These are phyloP conservation scores for Emergomyces africanus DNA, from an alignment of 2,329 filamentous ascomycete species.

Conservation along the genomic window DNA sequence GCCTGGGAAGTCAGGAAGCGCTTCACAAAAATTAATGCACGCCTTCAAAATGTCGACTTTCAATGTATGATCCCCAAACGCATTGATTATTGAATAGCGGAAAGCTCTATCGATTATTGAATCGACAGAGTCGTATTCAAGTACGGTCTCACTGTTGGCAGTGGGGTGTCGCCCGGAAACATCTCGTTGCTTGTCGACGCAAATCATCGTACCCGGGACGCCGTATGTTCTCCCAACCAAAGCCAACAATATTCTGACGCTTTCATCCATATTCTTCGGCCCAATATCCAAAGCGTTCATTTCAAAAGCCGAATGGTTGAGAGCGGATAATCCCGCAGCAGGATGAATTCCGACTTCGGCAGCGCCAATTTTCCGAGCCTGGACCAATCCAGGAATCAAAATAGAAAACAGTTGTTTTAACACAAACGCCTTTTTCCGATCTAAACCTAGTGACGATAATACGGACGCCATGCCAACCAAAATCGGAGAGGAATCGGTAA, in stretches of 20 bases:
- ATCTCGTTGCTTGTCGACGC: constrained; percentile 5
- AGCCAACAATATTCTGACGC: constrained; percentile 26
- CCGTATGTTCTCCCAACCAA: constrained; percentile 29
- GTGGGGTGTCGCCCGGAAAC: constrained; percentile 7
- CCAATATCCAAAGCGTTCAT: constrained; percentile 31
- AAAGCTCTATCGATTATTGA: constrained; percentile 34
- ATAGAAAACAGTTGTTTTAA: constrained; percentile 74
- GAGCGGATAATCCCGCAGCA: constrained; percentile 67
- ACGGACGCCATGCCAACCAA: constrained; percentile 78
- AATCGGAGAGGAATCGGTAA: constrained; percentile 64
- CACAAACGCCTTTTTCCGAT: constrained; percentile 84
- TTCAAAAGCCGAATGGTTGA: constrained; percentile 43
- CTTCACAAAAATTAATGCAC: constrained; percentile 91
- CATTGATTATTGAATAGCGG: constrained; percentile 32
- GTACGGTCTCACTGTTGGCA: constrained; percentile 9
- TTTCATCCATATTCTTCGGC: constrained; percentile 30
- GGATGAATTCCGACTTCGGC: constrained; percentile 96
- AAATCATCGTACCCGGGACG: constrained; percentile 25
- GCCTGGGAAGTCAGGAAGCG: constrained; percentile 78
- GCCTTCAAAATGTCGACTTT: constrained; percentile 79
- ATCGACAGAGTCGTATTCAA: constrained; percentile 23
- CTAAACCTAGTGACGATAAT: constrained; percentile 63
- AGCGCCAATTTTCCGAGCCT: constrained; percentile 82
- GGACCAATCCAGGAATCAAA: constrained; percentile 71
- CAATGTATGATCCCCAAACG: constrained; percentile 63